Conservation (phyloP, 257 asterid genomes). For the Thymus mandschuricus region DNA sequence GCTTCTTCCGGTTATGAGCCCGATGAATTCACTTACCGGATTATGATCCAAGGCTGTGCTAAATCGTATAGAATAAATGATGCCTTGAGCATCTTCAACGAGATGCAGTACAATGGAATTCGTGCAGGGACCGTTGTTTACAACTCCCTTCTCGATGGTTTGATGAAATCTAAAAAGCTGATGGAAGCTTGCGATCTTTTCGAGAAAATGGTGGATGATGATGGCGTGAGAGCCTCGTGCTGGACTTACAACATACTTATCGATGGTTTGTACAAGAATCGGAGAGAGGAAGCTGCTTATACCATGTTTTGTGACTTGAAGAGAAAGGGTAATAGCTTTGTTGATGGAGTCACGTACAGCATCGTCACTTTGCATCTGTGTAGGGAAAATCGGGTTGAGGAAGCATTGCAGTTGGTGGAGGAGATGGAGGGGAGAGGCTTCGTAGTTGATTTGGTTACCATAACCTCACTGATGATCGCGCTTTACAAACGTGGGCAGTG, state of each 20-base stretch:
- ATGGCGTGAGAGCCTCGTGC: conserved; percentile 75
- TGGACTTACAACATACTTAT: conserved; percentile 92
- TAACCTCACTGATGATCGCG: conserved; percentile 69
- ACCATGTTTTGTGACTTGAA: conserved; percentile 82
- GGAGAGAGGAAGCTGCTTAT: conserved; percentile 82
- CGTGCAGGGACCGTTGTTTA: conserved; percentile 67
- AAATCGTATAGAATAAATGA: conserved; percentile 68
- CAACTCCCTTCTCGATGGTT: conserved; percentile 84
- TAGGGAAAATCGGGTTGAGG: conserved; percentile 63
- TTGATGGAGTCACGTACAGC: conserved; percentile 79
- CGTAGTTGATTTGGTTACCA: conserved; percentile 74
- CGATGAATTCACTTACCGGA: conserved; percentile 76
- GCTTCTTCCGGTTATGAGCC: conserved; percentile 85
- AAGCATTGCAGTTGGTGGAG: conserved; percentile 77
- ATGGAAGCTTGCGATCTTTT: conserved; percentile 81
- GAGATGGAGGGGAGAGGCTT: conserved; percentile 94
- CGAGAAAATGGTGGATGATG: conserved; percentile 87
- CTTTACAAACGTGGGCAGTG: conserved; percentile 69
- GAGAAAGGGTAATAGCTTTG: conserved; percentile 72
- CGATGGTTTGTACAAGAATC: conserved; percentile 81
- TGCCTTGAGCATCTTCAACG: conserved; percentile 67
- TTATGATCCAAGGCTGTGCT: conserved; percentile 83
- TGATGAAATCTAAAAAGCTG: conserved; percentile 77
- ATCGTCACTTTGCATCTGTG: conserved; percentile 74
- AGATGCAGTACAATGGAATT: conserved; percentile 75